Evolutionary conservation across 2,329 filamentous ascomycete genomes (phyloP), one percentile per base, ranked within the genome.

Genomic region (Fusarium sarcochroum): DNA sequence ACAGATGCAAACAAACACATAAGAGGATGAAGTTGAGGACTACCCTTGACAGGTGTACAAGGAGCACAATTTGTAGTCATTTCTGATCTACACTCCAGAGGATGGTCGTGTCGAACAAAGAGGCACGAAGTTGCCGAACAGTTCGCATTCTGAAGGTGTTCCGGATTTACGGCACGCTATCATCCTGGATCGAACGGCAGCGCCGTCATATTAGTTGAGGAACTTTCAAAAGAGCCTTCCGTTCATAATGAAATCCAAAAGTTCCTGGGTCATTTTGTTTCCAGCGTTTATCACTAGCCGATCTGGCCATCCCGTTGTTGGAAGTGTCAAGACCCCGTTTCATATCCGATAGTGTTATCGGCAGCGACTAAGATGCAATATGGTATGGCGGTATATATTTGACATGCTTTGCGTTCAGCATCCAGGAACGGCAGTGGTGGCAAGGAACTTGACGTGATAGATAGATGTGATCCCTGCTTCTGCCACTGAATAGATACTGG

Each of bases 131-230:
- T 23, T 4, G 7, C 23, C 6, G n/a, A n/a, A 1, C 23, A 7
- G 23, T 5, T 23, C 6, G 23, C 23, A 4, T 23, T 23, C 23
- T 23, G 23, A 44, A 41, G 7, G 20, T n/a, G 44, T 21, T 14
- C 41, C 62, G 62, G 61, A 34, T 44, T 44, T 35, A 45, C 62
- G 62, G 62, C 62, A 65, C 62, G 37, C 17, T 66, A 48, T 55
- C 54, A 30, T 9, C 15, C 38, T 60, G 61, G 52, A 49, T 59
- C 59, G 30, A 18, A 18, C 42, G 54, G 54, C 58, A 56, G 35
- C 27, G 34, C 18, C 52, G 15, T 37, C 46, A 25, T 13, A 25
- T 7, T 23, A 34, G 30, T 17, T 14, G 21, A 55, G 42, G 15
- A 37, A 60, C 41, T 53, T 62, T 47, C 35, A 55, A 62, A 62